A percentile compares a stretch with the other conserved stretches of the same genome.
phyloP scores from a whole-genome alignment of 2,329 filamentous ascomycete species.

The Ceratocystis alfenasii region DNA sequence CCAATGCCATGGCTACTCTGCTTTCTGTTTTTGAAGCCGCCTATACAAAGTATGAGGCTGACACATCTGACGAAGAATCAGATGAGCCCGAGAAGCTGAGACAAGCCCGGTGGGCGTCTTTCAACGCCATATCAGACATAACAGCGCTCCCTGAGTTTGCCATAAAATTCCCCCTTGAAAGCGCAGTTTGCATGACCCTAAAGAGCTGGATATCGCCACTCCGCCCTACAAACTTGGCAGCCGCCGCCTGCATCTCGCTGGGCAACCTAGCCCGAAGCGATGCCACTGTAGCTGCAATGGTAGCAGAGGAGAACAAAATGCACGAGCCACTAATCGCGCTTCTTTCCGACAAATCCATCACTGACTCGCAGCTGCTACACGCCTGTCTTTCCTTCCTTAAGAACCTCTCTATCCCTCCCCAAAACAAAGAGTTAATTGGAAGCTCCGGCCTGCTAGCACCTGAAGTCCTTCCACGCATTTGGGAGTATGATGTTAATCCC shows the following conservation, averaged over 20 bases:
- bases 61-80: conserved; percentile 34
- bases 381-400: conserved; percentile 49
- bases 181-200: conserved; percentile 34
- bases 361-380: conserved; percentile 43
- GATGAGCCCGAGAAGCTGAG: conserved; percentile 36
- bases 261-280: conserved; percentile 53
- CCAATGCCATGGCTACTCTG: conserved; percentile 33
- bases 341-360: conserved; percentile 33
- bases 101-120: conserved; percentile 25
- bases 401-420: conserved; percentile 47
- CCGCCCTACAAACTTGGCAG: conserved; percentile 36
- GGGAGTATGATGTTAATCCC: conserved; percentile 40
- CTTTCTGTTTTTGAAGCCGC: conserved; percentile 39
- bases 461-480: conserved; percentile 41
- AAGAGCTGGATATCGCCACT: conserved; percentile 36
- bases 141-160: conserved; percentile 40
- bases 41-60: conserved; percentile 33
- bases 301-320: conserved; percentile 31
- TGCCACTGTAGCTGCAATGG: conserved; percentile 39
- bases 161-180: conserved; percentile 33
- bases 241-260: conserved; percentile 47
- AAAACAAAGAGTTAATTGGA: conserved; percentile 43
- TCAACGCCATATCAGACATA: conserved; percentile 40
- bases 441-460: conserved; percentile 35
- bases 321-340: conserved; percentile 37